phyloP scores from a whole-genome alignment of 331 rosid genomes.

The Malus hybrid region DNA sequence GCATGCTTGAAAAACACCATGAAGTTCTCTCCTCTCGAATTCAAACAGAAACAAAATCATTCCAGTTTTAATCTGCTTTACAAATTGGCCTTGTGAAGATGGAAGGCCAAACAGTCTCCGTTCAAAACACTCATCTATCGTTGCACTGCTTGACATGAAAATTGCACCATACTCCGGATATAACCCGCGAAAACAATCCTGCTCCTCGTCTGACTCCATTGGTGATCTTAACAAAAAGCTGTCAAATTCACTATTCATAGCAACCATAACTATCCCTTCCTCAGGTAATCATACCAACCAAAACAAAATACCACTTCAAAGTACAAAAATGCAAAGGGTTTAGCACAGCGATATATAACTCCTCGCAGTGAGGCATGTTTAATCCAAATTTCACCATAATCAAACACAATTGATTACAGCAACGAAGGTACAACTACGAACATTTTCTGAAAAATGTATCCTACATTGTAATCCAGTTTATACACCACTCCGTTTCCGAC shows the following conservation, averaged over 20 bases:
- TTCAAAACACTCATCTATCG: constrained; percentile 35
- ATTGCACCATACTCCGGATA: constrained; percentile 52
- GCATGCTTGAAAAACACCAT: constrained; percentile 58
- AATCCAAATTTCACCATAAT: neutral
- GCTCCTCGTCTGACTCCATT: neutral
- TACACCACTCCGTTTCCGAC: neutral
- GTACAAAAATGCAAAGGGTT: neutral
- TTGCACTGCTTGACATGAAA: constrained; percentile 50
- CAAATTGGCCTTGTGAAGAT: constrained; percentile 18
- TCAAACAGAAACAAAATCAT: constrained; percentile 65
- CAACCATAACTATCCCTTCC: neutral
- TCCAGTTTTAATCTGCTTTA: constrained; percentile 38
- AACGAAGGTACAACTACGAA: neutral
- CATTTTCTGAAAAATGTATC: neutral
- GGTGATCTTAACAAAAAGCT: neutral
- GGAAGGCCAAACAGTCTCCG: constrained; percentile 52
- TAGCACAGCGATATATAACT: neutral
- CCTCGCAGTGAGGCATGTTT: neutral
- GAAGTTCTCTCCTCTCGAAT: constrained; percentile 37
- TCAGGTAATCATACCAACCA: neutral
- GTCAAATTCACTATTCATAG: constrained; percentile 3
- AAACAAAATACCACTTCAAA: neutral
- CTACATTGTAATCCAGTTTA: neutral
- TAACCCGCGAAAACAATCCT: neutral
- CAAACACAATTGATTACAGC: neutral